A percentile compares a stretch with the other conserved stretches of the same genome.
Evolutionary conservation across 2,329 filamentous ascomycete species (phyloP).

Genomic region (Coniochaeta prunicola): DNA sequence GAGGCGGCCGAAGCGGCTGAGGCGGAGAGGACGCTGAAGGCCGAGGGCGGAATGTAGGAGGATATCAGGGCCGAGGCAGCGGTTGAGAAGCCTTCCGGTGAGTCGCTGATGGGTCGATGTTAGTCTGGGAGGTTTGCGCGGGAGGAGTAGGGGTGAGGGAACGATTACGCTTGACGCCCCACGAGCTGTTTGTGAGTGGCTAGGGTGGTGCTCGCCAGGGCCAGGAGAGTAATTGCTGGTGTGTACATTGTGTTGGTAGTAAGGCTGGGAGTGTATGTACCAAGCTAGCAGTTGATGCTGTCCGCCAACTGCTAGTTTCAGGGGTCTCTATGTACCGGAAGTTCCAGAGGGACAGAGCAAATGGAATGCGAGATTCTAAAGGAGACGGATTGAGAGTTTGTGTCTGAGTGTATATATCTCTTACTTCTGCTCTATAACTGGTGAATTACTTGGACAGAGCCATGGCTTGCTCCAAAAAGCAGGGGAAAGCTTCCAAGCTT

Average conservation of each 20-base stretch:
- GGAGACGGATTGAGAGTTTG: neutral
- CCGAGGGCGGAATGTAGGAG: constrained; percentile 19
- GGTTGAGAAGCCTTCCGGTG: constrained; percentile 11
- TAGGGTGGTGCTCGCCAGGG: neutral
- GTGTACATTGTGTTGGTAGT: neutral
- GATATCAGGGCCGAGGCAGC: constrained; percentile 19
- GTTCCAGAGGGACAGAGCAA: neutral
- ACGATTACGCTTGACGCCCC: neutral
- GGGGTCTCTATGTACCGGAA: neutral
- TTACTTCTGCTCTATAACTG: neutral
- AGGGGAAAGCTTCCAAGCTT: neutral
- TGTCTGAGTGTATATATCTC: neutral
- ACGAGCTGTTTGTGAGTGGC: neutral
- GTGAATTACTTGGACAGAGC: neutral
- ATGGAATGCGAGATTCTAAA: neutral
- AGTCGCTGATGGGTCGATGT: neutral
- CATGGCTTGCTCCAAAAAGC: neutral
- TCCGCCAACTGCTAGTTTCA: neutral
- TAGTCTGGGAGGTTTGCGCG: neutral
- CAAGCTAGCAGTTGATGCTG: neutral
- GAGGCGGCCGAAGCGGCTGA: constrained; percentile 17
- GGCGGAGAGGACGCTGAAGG: constrained; percentile 14
- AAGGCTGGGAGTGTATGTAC: neutral
- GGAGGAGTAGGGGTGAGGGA: neutral
- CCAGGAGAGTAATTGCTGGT: neutral